Evolutionary conservation across 2,329 filamentous ascomycete species (phyloP), one percentile per base, ranked within the genome.

Genomic region (Fusarium sp.): DNA sequence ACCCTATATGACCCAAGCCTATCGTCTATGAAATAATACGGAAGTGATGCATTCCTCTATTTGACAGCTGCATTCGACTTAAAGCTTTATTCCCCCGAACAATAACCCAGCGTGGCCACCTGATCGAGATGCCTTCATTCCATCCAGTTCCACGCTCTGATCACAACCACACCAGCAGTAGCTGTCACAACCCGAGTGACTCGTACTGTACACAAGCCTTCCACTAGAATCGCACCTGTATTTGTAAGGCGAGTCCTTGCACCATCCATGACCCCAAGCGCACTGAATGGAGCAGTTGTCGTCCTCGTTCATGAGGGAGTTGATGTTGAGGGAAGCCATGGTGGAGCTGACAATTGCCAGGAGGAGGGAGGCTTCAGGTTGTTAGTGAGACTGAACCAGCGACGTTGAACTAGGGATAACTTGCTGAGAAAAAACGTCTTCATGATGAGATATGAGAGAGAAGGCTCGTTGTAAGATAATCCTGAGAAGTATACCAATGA

Each of bases 151-250:
- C 14, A 35, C 14, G 30, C 59, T 35, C 14, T 64, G 35, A 45
- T 64, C 61, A 25, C 61, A 64, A 4, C 61, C 50, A 17, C 61
- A 64, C 61, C 61, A 64, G 14, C 61, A 64, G 7, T 45, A 57
- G 20, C 12, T 45, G 7, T 57, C 38, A 15, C 61, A 64, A 22
- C 50, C 22, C 4, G 61, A 43, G 14, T 64, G 61, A 10, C 47
- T 33, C 6, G 8, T 43, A 8, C 15, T 11, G 10, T 33, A 33
- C 14, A 43, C 14, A 17, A 64, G 50, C 10, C 61, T 57, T 27
- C 61, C 61, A 33, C n/a, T 22, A 15, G 35, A 30, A 14, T 63
- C 30, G 37, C 61, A 64, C n/a, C 14, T 40, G 25, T 64, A 64
- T 2, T 8, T 43, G 9, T 45, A 64, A 15, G 61, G 47, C 2